Conservation (phyloP, 768 basidiomycete species). For the Rhizopogon rudus region DNA sequence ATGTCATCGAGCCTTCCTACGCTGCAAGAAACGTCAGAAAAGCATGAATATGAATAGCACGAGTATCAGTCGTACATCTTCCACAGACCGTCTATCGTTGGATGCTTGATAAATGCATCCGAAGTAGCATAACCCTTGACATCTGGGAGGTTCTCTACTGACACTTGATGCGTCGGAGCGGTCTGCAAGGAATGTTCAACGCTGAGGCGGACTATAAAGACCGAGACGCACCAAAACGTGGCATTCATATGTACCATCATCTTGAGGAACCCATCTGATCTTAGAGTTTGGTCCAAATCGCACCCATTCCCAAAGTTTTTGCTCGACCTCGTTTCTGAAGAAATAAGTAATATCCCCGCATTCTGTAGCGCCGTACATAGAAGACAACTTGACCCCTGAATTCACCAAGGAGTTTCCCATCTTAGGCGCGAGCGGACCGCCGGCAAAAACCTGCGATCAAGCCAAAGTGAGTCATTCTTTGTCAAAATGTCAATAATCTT, state of each 20-base stretch:
- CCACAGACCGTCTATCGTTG: constrained; percentile 36
- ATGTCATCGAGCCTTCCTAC: too few species aligned
- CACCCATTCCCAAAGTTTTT: too few species aligned
- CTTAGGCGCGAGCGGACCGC: too few species aligned
- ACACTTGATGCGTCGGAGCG: constrained; percentile 20
- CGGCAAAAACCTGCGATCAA: too few species aligned
- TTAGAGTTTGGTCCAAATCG: too few species aligned
- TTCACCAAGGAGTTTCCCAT: too few species aligned
- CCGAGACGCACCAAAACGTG: constrained; percentile 29
- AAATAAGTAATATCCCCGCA: not conserved
- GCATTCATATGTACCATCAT: constrained; percentile 33
- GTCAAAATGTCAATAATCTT: too few species aligned
- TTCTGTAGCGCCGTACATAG: too few species aligned
- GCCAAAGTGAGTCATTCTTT: too few species aligned
- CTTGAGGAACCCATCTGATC: not conserved
- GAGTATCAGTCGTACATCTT: constrained; percentile 28
- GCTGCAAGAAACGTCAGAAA: too few species aligned
- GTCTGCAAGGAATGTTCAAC: constrained; percentile 12
- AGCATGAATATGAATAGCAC: not conserved
- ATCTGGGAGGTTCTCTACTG: constrained; percentile 32
- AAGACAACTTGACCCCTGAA: too few species aligned
- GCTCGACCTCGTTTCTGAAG: not conserved
- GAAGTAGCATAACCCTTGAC: constrained; percentile 5
- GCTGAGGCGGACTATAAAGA: not conserved
- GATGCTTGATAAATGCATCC: constrained; percentile 5